Conservation (phyloP, 1,139 yeast species). For the Yamadazyma oceani region DNA sequence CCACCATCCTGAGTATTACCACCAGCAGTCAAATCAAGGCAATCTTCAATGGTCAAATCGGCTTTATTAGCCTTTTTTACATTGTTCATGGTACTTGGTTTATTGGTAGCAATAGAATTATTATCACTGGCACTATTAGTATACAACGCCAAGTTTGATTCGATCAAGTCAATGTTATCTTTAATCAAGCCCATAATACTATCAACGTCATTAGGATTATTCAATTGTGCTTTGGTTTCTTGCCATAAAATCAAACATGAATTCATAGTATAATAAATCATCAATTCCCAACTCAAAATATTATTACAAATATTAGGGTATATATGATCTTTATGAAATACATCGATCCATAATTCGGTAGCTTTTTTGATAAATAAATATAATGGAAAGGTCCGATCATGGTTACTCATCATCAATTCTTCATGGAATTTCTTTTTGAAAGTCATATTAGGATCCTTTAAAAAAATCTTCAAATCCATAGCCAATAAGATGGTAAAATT, state of each 20-base stretch:
- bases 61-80: not conserved
- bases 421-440: conserved; percentile 61
- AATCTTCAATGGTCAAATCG: conserved; percentile 39
- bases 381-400: conserved; percentile 44
- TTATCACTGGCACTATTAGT: conserved; percentile 1
- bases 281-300: conserved; percentile 54
- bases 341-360: conserved; percentile 39
- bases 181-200: conserved; percentile 44
- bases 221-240: conserved; percentile 56
- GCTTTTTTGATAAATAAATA: conserved; percentile 36
- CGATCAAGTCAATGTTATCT: conserved; percentile 32
- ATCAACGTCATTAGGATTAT: conserved; percentile 46
- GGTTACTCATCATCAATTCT: conserved; percentile 53
- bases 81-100: conserved; percentile 3
- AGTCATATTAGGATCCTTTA: conserved; percentile 55
- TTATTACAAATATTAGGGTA: conserved; percentile 44
- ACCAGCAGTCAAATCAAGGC: conserved; percentile 43
- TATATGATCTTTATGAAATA: conserved; percentile 33
- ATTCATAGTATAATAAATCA: conserved; percentile 57
- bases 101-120: conserved; percentile 1
- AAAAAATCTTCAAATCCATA: conserved; percentile 52
- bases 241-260: conserved; percentile 68
- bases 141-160: conserved; percentile 23
- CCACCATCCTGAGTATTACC: conserved; percentile 36
- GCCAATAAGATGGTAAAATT: conserved; percentile 44